Conservation (phyloP, 2,329 filamentous ascomycete species). For the Torrubiellomyces zombiae region DNA sequence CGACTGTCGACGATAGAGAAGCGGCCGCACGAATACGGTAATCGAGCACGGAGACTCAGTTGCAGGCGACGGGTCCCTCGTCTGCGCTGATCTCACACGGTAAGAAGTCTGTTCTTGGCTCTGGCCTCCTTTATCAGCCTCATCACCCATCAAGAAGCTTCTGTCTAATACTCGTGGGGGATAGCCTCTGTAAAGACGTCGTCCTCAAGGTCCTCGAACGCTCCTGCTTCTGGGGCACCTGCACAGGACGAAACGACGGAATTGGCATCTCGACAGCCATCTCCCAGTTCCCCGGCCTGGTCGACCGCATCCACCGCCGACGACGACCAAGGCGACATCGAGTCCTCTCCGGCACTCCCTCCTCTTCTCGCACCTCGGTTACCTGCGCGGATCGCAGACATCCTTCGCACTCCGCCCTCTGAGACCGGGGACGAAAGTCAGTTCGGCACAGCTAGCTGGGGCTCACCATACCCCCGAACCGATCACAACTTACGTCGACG, state of each 20-base stretch:
- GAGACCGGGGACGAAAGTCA: conserved; percentile 17
- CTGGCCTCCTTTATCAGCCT: too few relatives aligned
- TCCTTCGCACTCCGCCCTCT: conserved; percentile 36
- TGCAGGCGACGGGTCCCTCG: conserved; percentile 40
- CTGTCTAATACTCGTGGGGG: conserved; percentile 6
- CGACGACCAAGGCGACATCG: conserved; percentile 33
- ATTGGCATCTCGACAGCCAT: conserved; percentile 17
- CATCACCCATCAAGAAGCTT: too few relatives aligned
- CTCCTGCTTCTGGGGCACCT: conserved; percentile 40
- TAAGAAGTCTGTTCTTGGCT: conserved; percentile 22
- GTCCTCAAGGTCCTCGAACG: conserved; percentile 29
- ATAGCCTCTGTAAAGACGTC: conserved; percentile 36
- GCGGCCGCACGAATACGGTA: conserved; percentile 9
- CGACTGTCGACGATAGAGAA: too few relatives aligned
- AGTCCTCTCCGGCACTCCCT: conserved; percentile 40
- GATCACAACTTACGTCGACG: conserved; percentile 33
- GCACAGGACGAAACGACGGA: conserved; percentile 39
- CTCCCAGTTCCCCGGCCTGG: conserved; percentile 39
- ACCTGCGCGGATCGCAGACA: conserved; percentile 34
- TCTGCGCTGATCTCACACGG: conserved; percentile 47
- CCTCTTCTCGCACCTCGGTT: conserved; percentile 41
- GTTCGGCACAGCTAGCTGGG: conserved; percentile 69
- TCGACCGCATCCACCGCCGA: conserved; percentile 46
- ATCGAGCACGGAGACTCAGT: conserved; percentile 31
- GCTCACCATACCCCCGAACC: conserved; percentile 67